A percentile compares a stretch with the other conserved stretches of the same genome.
These are phyloP conservation scores for Escovopsis weberi DNA, from an alignment of 2,329 filamentous ascomycete genomes.

Conservation along the genomic window DNA sequence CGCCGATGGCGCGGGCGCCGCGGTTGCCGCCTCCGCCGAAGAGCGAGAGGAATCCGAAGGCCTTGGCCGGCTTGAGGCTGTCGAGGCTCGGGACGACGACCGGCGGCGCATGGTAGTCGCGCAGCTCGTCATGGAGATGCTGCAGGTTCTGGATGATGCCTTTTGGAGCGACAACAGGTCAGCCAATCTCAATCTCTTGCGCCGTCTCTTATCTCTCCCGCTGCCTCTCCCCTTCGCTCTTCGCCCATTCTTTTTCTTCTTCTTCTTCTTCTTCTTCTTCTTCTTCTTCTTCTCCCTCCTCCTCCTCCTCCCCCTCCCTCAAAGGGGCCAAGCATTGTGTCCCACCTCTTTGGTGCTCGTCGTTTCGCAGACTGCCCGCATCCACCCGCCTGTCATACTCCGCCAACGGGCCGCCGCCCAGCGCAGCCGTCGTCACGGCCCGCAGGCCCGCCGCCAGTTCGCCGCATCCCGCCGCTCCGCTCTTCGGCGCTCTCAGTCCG, in stretches of 20 bases:
- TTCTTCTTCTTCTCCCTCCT: no score
- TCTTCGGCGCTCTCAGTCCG: neutral
- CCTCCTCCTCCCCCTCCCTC: no score
- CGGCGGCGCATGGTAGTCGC: constrained; percentile 55
- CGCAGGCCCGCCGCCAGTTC: no score
- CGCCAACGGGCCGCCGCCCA: constrained; percentile 72
- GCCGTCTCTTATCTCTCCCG: no score
- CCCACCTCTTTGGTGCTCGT: constrained; percentile 78
- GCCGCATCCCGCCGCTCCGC: neutral
- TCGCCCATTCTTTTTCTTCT: neutral
- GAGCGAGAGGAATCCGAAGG: constrained; percentile 41
- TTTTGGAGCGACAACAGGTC: constrained; percentile 16
- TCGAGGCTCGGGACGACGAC: constrained; percentile 69
- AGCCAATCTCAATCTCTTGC: neutral
- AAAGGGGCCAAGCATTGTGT: no score
- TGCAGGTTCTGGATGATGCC: constrained; percentile 83
- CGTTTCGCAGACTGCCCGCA: constrained; percentile 61
- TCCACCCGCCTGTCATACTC: constrained; percentile 80
- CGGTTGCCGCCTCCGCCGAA: constrained; percentile 36
- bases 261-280: no score
- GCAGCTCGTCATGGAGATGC: constrained; percentile 72
- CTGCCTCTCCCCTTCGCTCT: neutral
- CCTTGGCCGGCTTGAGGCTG: constrained; percentile 40
- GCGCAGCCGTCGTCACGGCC: no score
- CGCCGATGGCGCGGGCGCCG: constrained; percentile 23